phyloP scores from a whole-genome alignment of 441 rosid species.

The Brassica hybrid region DNA sequence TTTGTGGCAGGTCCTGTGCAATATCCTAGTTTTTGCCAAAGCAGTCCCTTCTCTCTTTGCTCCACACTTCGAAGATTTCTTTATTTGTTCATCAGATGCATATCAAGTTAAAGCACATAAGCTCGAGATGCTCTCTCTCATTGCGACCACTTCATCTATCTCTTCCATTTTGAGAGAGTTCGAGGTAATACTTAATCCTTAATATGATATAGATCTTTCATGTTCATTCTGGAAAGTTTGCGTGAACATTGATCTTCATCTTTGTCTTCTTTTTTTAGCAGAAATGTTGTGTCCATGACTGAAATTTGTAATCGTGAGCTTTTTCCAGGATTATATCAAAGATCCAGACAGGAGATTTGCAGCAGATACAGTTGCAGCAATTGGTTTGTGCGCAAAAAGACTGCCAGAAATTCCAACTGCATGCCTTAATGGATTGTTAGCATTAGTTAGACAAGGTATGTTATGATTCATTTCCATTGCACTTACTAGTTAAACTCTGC shows the following conservation, averaged over 20 bases:
- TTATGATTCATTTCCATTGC: conserved; percentile 31
- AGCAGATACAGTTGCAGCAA: conserved; percentile 83
- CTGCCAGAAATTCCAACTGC: conserved; percentile 71
- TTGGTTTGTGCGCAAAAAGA: conserved; percentile 80
- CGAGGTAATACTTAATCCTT: conserved; percentile 60
- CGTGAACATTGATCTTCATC: conserved; percentile 10
- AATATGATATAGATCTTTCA: neutral
- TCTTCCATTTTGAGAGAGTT: conserved; percentile 79
- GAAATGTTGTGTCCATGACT: conserved; percentile 15
- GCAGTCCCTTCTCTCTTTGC: conserved; percentile 22
- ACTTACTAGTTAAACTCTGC: conserved; percentile 18
- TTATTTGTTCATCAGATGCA: conserved; percentile 75
- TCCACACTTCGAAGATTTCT: conserved; percentile 77
- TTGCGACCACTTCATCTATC: conserved; percentile 74
- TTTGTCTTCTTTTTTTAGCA: neutral
- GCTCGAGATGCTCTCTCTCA: conserved; percentile 88
- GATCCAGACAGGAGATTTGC: conserved; percentile 94
- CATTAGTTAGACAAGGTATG: conserved; percentile 72
- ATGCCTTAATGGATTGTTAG: conserved; percentile 76
- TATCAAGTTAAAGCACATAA: conserved; percentile 85
- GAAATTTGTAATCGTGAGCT: conserved; percentile 26
- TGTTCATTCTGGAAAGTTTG: conserved; percentile 6
- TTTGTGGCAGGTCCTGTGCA: too few relatives aligned
- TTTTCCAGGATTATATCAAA: conserved; percentile 81
- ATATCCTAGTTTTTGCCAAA: too few relatives aligned